phyloP scores from a whole-genome alignment of 1,139 yeast genomes.

The Kodamaea plutei region DNA sequence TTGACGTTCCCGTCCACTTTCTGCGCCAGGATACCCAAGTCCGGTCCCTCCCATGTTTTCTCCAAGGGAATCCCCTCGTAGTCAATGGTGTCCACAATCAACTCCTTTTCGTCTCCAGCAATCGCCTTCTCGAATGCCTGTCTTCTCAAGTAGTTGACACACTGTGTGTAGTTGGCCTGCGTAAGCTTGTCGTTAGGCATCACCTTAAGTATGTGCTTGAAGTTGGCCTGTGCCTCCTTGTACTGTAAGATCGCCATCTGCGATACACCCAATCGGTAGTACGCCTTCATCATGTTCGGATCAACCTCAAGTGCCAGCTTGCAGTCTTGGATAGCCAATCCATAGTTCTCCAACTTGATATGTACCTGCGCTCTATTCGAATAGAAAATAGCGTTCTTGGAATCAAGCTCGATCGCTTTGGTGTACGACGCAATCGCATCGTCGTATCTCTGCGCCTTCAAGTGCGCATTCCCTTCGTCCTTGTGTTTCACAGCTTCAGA shows the following conservation, averaged over 20 bases:
- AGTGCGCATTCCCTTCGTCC: slow-evolving; percentile 67
- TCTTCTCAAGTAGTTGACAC: slow-evolving; percentile 64
- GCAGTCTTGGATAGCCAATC: slow-evolving; percentile 77
- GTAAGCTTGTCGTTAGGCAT: slow-evolving; percentile 75
- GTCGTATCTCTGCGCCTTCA: slow-evolving; percentile 59
- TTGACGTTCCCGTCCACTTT: slow-evolving; percentile 17
- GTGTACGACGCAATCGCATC: slow-evolving; percentile 72
- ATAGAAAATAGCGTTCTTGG: slow-evolving; percentile 74
- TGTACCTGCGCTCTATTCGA: slow-evolving; percentile 92
- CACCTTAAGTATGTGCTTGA: slow-evolving; percentile 55
- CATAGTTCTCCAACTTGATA: slow-evolving; percentile 81
- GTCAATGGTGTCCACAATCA: slow-evolving; percentile 38
- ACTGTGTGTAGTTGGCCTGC: slow-evolving; percentile 56
- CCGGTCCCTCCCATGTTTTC: slow-evolving; percentile 63
- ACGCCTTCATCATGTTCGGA: slow-evolving; percentile 67
- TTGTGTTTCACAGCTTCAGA: slow-evolving; percentile 51
- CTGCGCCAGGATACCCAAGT: slow-evolving; percentile 37
- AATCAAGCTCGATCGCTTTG: slow-evolving; percentile 67
- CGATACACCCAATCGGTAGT: slow-evolving; percentile 82
- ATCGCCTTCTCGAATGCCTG: slow-evolving; percentile 87
- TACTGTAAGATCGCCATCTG: slow-evolving; percentile 72
- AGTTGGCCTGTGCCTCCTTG: slow-evolving; percentile 69
- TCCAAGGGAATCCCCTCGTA: slow-evolving; percentile 53
- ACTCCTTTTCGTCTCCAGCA: slow-evolving; percentile 51
- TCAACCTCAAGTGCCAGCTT: slow-evolving; percentile 66